Conservation (phyloP, 2,329 filamentous ascomycete genomes). For the Penicillium janthinellum region DNA sequence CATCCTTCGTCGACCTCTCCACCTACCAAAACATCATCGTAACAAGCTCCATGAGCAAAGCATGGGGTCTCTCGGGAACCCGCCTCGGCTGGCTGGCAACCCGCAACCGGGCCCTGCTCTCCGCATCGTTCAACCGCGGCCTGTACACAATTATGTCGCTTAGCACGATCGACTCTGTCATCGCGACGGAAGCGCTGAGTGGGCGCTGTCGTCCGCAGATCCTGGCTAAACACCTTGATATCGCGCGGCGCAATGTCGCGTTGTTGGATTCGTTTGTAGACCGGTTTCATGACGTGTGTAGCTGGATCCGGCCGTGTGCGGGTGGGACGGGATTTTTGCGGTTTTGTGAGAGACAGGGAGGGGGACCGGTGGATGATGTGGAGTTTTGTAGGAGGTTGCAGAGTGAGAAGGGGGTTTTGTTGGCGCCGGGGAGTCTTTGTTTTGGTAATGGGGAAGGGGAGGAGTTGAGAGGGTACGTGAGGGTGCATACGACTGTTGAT, state of each 20-base stretch:
- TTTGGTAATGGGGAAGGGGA: constrained; percentile 2
- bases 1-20: constrained; percentile 9
- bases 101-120: not conserved
- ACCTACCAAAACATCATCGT: constrained; percentile 4
- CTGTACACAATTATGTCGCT: constrained; percentile 11
- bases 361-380: constrained; percentile 11
- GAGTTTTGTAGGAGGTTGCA: constrained; percentile 8
- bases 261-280: constrained; percentile 5
- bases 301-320: constrained; percentile 4
- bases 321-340: constrained; percentile 13
- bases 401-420: constrained; percentile 7
- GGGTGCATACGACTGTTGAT: constrained; percentile 10
- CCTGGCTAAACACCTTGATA: constrained; percentile 3
- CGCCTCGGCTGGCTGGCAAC: constrained; percentile 15
- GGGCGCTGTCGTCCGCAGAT: constrained; percentile 9
- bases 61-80: constrained; percentile 11
- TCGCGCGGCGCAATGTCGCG: constrained; percentile 6
- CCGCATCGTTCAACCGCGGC: not conserved
- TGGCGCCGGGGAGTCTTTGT: constrained; percentile 13
- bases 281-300: not conserved
- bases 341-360: not conserved
- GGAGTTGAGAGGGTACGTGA: constrained; percentile 12
- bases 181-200: constrained; percentile 14
- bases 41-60: constrained; percentile 17
- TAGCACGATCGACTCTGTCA: constrained; percentile 8